phyloP scores from a whole-genome alignment of 1,284 basidiomycete species.

The Irpex sp. region DNA sequence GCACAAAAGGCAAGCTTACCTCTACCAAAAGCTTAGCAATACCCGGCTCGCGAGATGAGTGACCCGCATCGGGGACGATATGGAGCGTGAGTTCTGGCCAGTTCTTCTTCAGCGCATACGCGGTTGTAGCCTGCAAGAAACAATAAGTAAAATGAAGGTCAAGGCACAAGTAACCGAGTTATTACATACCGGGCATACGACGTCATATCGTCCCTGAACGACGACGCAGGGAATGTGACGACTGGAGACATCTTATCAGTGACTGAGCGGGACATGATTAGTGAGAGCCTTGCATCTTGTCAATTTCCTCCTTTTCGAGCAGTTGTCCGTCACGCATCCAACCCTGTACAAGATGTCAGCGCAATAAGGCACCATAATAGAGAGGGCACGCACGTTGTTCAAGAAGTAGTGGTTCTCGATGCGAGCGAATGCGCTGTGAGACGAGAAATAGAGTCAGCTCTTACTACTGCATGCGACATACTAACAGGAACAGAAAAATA shows the following conservation, averaged over 20 bases:
- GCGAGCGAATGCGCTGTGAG: constrained; percentile 66
- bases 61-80: constrained; percentile 88
- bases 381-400: constrained; percentile 58
- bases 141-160: constrained; percentile 3
- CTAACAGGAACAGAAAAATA: constrained; percentile 18
- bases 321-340: constrained; percentile 91
- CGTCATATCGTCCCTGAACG: constrained; percentile 85
- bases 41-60: constrained; percentile 78
- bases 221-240: constrained; percentile 82
- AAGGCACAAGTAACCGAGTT: neutral
- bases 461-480: neutral
- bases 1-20: constrained; percentile 31
- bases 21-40: constrained; percentile 71
- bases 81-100: constrained; percentile 77
- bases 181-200: constrained; percentile 63
- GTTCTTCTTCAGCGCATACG: constrained; percentile 72
- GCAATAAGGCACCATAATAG: too few species aligned
- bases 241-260: constrained; percentile 31
- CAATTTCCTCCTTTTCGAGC: constrained; percentile 77
- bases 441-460: constrained; percentile 1
- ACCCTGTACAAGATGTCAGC: constrained; percentile 39
- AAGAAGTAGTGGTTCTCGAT: constrained; percentile 95
- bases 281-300: constrained; percentile 70
- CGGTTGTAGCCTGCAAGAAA: constrained; percentile 59
- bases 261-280: neutral